Evolutionary conservation across 225 moss, liverwort and hornwort genomes (phyloP), one percentile per base, ranked within the genome.

Genomic region (Marchantia polymorpha): DNA sequence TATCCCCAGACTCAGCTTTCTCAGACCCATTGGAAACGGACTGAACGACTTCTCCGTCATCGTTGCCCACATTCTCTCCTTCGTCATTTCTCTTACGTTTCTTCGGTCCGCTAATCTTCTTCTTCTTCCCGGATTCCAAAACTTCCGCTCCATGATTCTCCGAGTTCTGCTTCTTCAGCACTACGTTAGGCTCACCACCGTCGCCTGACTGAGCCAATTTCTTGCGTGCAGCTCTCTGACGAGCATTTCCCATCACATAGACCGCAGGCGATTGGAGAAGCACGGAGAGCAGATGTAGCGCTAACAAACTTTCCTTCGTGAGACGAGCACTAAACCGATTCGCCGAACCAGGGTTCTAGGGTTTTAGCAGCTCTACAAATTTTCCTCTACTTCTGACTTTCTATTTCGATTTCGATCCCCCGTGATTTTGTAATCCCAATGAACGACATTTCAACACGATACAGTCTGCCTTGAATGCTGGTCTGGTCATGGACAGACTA

Each of bases 241-340:
- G 82, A 56, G 83, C 79, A 53, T 88, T 88, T 52, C 81, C 85
- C 88, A 88, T 88, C n/a, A 46, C 83, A 82, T 69, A 74, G 49
- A 71, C 10, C 71, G 69, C 19, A 19, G 3, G 58, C 46, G 39
- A 39, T 2, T 2, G 39, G 39, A 39, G 39, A 39, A 5, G 39
- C 3, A 39, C n/a, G 5, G 5, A 39, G 39, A 39, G 39, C 39
- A 39, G 39, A 2, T 39, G 3, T 2, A 39, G 39, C 39, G 39
- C 39, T 5, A 39, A 39, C 39, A 39, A 39, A 39, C 39, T 39
- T 39, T 39, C 39, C 5, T 39, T 5, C 39, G 39, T 39, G 39
- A 39, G 39, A 39, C 3, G 3, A 2, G 2, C 39, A 39, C 39
- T 5, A 39, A 39, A 2, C 5, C 39, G 39, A 5, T 39, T 39